Conservation (phyloP, 2,329 filamentous ascomycete species). For the Rutstroemia sp. region DNA sequence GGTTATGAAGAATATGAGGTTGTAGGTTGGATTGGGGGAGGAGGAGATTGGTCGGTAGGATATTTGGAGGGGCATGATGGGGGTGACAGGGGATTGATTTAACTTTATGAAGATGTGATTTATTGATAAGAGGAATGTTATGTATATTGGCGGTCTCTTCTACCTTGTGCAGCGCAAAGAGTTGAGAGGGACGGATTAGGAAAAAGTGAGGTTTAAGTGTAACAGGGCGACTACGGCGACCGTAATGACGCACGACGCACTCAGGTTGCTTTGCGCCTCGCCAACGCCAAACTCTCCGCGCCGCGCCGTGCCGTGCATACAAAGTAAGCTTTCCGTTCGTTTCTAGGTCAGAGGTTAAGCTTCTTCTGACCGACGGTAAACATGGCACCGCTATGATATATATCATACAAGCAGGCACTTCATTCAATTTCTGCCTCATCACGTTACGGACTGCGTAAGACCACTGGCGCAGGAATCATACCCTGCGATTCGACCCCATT, state of each 20-base stretch:
- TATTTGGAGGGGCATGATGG: conserved; percentile 12
- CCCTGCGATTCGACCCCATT: too few relatives aligned
- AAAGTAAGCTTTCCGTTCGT: too few relatives aligned
- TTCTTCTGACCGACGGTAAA: too few relatives aligned
- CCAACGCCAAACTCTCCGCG: not conserved
- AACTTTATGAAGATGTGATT: not conserved
- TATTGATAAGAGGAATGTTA: too few relatives aligned
- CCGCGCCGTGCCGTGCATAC: not conserved
- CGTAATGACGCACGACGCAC: not conserved
- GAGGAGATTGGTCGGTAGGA: conserved; percentile 14
- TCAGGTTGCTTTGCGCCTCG: not conserved
- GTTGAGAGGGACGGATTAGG: not conserved
- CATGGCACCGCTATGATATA: too few relatives aligned
- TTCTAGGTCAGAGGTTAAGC: too few relatives aligned
- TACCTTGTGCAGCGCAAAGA: too few relatives aligned
- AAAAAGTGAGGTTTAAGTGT: not conserved
- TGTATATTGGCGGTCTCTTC: too few relatives aligned
- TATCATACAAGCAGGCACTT: too few relatives aligned
- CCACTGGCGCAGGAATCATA: too few relatives aligned
- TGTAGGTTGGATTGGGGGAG: conserved; percentile 12
- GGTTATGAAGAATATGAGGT: conserved; percentile 63
- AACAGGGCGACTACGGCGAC: not conserved
- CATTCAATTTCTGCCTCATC: too few relatives aligned
- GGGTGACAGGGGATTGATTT: not conserved
- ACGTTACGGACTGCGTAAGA: too few relatives aligned